Evolutionary conservation across 2,329 filamentous ascomycete species (phyloP).

Genomic region (Xenoacremonium recifei): DNA sequence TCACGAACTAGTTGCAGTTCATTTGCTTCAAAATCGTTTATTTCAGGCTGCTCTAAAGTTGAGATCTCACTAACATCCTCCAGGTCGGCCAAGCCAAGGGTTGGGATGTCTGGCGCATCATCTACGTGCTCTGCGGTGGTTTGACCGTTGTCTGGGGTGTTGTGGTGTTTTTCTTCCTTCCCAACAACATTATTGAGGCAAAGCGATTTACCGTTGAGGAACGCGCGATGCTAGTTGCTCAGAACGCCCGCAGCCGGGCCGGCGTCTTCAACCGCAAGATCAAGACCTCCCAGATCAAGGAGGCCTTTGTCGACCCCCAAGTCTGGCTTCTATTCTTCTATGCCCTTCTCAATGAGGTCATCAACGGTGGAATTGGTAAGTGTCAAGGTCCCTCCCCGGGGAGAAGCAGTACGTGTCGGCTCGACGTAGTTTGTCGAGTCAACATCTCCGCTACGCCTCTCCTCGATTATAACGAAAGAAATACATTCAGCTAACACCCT

Average conservation of each 20-base stretch:
- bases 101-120: conserved; percentile 32
- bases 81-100: conserved; percentile 51
- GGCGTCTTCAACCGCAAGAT: conserved; percentile 41
- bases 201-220: conserved; percentile 25
- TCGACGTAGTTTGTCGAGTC: too few species aligned
- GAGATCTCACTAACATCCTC: too few species aligned
- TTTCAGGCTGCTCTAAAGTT: too few species aligned
- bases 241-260: conserved; percentile 34
- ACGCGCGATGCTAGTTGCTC: conserved; percentile 25
- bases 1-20: too few species aligned
- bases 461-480: too few species aligned
- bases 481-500: too few species aligned
- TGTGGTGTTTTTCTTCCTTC: conserved; percentile 37
- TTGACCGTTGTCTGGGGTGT: conserved; percentile 41
- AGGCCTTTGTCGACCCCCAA: conserved; percentile 31
- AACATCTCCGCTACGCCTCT: too few species aligned
- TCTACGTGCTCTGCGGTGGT: conserved; percentile 28
- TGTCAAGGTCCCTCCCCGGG: too few species aligned
- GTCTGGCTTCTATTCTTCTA: conserved; percentile 51
- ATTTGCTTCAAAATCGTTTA: too few species aligned
- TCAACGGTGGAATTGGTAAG: conserved; percentile 55
- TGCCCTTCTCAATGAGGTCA: conserved; percentile 53
- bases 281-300: conserved; percentile 41
- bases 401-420: too few species aligned
- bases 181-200: conserved; percentile 39